Percentiles rank a stretch among this genome's conserved stretches.
phyloP scores from a whole-genome alignment of 2,329 filamentous ascomycete species.

The Ophiostoma quercus region DNA sequence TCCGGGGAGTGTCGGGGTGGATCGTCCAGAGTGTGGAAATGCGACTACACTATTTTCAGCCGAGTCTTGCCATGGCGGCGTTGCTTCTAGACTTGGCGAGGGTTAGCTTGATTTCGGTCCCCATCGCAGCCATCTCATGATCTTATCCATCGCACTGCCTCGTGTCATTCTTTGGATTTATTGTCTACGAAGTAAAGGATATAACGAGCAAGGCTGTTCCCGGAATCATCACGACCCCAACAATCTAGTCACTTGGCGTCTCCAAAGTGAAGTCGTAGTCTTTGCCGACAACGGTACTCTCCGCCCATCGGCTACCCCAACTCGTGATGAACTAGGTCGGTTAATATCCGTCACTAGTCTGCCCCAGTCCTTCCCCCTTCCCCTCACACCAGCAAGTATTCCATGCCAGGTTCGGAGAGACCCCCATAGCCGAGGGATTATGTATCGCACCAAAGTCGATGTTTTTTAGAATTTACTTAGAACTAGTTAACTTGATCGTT shows the following conservation, averaged over 20 bases:
- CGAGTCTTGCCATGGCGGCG: background rate
- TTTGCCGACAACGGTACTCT: background rate
- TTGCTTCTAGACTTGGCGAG: background rate
- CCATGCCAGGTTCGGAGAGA: background rate
- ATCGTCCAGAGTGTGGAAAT: background rate
- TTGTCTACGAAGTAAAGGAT: background rate
- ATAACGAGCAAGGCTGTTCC: background rate
- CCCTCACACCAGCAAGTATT: background rate
- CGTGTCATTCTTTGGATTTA: background rate
- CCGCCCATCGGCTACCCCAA: background rate
- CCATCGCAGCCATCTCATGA: background rate
- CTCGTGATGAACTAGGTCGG: background rate
- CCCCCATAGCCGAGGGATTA: background rate
- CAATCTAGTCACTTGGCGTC: background rate
- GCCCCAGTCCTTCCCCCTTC: background rate
- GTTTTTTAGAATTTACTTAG: background rate
- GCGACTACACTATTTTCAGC: background rate
- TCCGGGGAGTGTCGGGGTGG: slow-evolving; percentile 13
- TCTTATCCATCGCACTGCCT: background rate
- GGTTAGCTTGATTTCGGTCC: background rate
- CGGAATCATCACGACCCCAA: background rate
- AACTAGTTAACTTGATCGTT: background rate
- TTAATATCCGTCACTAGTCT: background rate
- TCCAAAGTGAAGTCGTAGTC: background rate
- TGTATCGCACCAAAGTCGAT: background rate